These are phyloP conservation scores for Triticum dicoccoides DNA, from an alignment of 176 grass and related monocot genomes.

Conservation along the genomic window DNA sequence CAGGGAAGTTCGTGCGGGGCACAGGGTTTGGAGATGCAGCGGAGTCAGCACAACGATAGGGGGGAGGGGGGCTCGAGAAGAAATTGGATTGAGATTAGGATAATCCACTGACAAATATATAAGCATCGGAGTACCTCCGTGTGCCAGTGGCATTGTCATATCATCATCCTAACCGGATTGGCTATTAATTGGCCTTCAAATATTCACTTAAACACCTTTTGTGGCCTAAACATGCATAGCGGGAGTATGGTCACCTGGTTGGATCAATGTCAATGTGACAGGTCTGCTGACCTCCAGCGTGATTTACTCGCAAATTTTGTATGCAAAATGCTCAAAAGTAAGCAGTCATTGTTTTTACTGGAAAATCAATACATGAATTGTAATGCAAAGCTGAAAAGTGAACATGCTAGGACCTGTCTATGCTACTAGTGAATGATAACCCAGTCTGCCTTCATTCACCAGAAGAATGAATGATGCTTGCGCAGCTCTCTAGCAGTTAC, in stretches of 20 bases:
- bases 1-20: neutral
- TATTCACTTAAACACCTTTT: neutral
- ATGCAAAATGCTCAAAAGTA: neutral
- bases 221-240: neutral
- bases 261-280: neutral
- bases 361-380: slow-evolving; percentile 2
- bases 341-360: neutral
- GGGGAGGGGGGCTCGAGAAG: neutral
- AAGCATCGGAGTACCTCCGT: neutral
- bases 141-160: neutral
- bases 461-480: no score
- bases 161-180: neutral
- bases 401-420: neutral
- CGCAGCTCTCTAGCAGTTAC: neutral
- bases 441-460: neutral
- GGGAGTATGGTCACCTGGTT: neutral
- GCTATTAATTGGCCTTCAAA: neutral
- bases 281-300: neutral
- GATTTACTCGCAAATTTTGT: neutral
- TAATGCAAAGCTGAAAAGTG: slow-evolving; percentile 25
- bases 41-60: neutral
- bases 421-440: neutral
- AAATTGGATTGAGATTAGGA: neutral
- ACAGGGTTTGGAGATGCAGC: neutral
- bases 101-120: neutral